A percentile compares a stretch with the other conserved stretches of the same genome.
These are phyloP conservation scores for Orbilia javanica DNA, from an alignment of 2,329 filamentous ascomycete species.

Conservation along the genomic window DNA sequence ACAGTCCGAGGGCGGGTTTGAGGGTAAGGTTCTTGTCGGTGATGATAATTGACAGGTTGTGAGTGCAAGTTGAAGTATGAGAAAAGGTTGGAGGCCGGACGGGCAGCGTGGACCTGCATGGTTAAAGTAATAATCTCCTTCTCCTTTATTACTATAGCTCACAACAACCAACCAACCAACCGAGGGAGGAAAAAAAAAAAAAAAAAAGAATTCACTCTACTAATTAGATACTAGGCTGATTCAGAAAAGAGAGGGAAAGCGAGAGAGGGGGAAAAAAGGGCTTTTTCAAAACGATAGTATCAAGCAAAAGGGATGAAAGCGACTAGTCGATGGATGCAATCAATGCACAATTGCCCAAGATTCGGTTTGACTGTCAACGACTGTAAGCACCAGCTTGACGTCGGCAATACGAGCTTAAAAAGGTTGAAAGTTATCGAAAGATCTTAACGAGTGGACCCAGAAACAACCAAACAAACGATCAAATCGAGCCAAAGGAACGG, in stretches of 20 bases:
- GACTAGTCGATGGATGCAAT: conserved; percentile 27
- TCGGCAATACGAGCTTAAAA: conserved; percentile 43
- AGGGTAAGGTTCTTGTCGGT: conserved; percentile 37
- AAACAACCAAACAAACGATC: conserved; percentile 18
- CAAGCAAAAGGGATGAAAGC: conserved; percentile 15
- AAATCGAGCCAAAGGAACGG: conserved; percentile 29
- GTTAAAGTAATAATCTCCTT: neutral
- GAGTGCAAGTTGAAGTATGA: conserved; percentile 47
- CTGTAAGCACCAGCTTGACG: conserved; percentile 34
- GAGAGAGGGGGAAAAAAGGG: conserved; percentile 1
- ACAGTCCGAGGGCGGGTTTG: conserved; percentile 31
- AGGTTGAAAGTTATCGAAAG: conserved; percentile 21
- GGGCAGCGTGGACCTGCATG: conserved; percentile 57
- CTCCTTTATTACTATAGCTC: conserved; percentile 41
- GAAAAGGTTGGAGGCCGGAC: conserved; percentile 47
- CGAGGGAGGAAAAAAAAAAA: conserved; percentile 8
- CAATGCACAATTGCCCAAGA: conserved; percentile 13
- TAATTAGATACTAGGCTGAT: neutral
- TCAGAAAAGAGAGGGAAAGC: conserved; percentile 2
- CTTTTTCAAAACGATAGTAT: conserved; percentile 17
- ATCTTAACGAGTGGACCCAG: conserved; percentile 27
- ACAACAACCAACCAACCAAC: conserved; percentile 10
- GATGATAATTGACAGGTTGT: conserved; percentile 18
- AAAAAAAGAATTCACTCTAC: conserved; percentile 2
- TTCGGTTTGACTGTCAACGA: conserved; percentile 10